phyloP scores from a whole-genome alignment of 73 alveolate species.

The Tetrahymena borealis region DNA sequence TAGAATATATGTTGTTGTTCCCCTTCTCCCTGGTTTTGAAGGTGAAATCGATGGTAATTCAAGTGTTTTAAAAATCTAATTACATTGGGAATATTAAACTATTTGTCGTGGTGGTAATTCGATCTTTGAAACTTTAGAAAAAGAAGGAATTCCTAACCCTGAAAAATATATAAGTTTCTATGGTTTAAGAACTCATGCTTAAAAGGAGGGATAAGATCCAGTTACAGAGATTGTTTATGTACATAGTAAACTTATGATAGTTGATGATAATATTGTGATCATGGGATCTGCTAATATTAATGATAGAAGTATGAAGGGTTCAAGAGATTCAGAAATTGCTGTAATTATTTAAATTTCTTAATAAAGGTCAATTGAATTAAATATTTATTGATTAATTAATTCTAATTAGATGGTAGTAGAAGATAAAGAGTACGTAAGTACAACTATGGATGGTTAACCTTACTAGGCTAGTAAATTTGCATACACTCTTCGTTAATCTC shows the following conservation, averaged over 20 bases:
- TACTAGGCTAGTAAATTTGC: slow-evolving; percentile 38
- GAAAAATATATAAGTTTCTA: slow-evolving; percentile 73
- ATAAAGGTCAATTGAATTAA: not conserved
- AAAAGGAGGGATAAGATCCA: slow-evolving; percentile 44
- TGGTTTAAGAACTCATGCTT: slow-evolving; percentile 78
- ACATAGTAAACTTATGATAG: slow-evolving; percentile 88
- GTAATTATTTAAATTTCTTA: slow-evolving; percentile 42
- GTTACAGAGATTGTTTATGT: slow-evolving; percentile 79
- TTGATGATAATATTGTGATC: slow-evolving; percentile 81
- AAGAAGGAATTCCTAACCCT: slow-evolving; percentile 60
- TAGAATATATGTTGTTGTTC: slow-evolving; percentile 72
- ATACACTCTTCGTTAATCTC: slow-evolving; percentile 45
- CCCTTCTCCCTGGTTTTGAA: slow-evolving; percentile 91
- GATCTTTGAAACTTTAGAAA: slow-evolving; percentile 51
- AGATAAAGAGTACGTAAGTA: slow-evolving; percentile 7
- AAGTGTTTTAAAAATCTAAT: slow-evolving; percentile 56
- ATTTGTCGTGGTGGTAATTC: slow-evolving; percentile 61
- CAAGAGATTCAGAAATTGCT: slow-evolving; percentile 88
- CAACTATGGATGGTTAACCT: slow-evolving; percentile 23
- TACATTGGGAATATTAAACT: slow-evolving; percentile 64
- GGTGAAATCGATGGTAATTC: slow-evolving; percentile 78
- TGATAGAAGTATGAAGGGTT: slow-evolving; percentile 90
- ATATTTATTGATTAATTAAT: not conserved
- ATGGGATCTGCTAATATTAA: slow-evolving; percentile 93
- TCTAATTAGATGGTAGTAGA: slow-evolving; percentile 14